phyloP scores from a whole-genome alignment of 2,329 filamentous ascomycete species.

The Neofusicoccum laricinum region DNA sequence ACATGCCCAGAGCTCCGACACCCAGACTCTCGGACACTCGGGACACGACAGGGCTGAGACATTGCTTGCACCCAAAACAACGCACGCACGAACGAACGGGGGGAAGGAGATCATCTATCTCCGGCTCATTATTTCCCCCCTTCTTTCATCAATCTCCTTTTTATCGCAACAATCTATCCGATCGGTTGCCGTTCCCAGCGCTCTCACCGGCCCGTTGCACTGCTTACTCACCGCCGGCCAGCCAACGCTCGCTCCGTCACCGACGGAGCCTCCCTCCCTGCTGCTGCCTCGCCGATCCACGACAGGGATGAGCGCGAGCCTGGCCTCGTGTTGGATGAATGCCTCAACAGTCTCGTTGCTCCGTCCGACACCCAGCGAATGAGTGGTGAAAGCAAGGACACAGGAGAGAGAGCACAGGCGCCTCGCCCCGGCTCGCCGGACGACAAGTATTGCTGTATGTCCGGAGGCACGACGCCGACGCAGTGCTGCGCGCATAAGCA shows the following conservation, averaged over 20 bases:
- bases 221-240: no score
- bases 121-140: neutral
- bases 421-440: neutral
- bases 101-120: neutral
- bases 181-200: neutral
- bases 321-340: no score
- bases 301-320: no score
- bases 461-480: neutral
- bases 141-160: neutral
- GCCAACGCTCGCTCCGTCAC: no score
- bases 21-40: neutral
- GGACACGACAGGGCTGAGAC: slow-evolving; percentile 8
- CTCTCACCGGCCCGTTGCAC: neutral
- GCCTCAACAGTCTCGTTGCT: no score
- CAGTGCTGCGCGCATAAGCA: neutral
- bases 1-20: neutral
- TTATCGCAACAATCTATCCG: neutral
- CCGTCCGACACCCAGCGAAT: no score
- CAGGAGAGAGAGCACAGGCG: no score
- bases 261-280: no score
- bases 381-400: no score
- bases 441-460: neutral
- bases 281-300: no score
- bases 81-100: neutral
- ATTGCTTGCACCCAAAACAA: neutral